Evolutionary conservation across 345 rosid species (phyloP).

Genomic region (Triadica sebifera): DNA sequence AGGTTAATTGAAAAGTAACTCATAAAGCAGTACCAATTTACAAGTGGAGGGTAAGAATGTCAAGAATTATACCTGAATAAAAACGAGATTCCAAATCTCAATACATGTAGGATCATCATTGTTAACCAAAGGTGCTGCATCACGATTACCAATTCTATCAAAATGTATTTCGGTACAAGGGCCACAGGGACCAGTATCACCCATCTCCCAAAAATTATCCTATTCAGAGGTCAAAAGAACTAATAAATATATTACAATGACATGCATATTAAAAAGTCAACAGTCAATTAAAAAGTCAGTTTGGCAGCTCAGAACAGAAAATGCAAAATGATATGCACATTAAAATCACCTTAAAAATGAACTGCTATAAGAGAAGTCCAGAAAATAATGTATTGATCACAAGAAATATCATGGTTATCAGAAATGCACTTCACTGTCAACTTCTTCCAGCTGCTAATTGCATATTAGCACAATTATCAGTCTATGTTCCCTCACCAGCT

Average conservation of each 20-base stretch:
- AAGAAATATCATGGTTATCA: background rate
- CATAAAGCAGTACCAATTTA: conserved; percentile 5
- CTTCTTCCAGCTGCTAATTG: background rate
- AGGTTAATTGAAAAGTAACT: background rate
- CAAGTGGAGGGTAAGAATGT: no score
- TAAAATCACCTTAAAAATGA: no score
- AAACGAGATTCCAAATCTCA: conserved; percentile 98
- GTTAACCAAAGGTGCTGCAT: conserved; percentile 82
- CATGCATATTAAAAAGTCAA: no score
- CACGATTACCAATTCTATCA: conserved; percentile 83
- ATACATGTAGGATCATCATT: conserved; percentile 96
- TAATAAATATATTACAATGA: no score
- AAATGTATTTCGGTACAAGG: conserved; percentile 98
- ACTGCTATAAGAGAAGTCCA: background rate
- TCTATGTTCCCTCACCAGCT: background rate
- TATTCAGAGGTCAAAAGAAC: conserved; percentile 15
- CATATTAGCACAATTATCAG: background rate
- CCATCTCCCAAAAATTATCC: conserved; percentile 99
- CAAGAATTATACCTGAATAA: conserved; percentile 70
- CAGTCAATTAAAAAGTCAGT: background rate
- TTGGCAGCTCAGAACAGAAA: background rate
- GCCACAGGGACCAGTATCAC: conserved; percentile 97
- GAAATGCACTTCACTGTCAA: background rate
- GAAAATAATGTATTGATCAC: background rate
- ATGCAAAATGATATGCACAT: background rate